These are phyloP conservation scores for Lagenidium giganteum DNA, from an alignment of 352 stramenopile species.

Conservation along the genomic window DNA sequence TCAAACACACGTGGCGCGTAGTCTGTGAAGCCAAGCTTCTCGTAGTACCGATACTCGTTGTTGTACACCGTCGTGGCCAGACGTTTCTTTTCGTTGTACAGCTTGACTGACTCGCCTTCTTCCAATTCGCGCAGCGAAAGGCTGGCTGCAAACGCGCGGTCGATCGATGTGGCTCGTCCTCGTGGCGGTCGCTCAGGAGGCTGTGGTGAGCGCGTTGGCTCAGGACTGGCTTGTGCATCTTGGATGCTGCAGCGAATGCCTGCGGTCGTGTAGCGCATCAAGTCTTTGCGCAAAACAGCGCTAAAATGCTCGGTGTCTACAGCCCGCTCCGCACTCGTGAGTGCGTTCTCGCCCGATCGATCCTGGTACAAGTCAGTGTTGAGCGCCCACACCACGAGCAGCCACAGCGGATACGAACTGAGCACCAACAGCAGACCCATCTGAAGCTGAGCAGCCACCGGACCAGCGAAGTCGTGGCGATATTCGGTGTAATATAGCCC, in stretches of 20 bases:
- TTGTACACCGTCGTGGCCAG: conserved; percentile 71
- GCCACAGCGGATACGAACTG: conserved; percentile 49
- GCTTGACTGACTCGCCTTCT: conserved; percentile 32
- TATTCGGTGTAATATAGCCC: conserved; percentile 61
- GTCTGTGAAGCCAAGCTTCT: conserved; percentile 75
- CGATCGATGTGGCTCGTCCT: no score
- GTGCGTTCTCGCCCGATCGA: conserved; percentile 49
- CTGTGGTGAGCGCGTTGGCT: conserved; percentile 23
- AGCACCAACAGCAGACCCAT: conserved; percentile 50
- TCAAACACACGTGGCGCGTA: conserved; percentile 72
- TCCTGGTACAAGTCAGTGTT: conserved; percentile 74
- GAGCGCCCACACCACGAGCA: conserved; percentile 61
- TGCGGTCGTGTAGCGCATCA: conserved; percentile 76
- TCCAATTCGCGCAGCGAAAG: no score
- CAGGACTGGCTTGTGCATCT: conserved; percentile 31
- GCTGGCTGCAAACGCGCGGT: no score
- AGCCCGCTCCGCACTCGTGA: conserved; percentile 34
- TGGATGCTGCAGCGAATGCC: conserved; percentile 64
- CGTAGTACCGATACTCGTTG: conserved; percentile 64
- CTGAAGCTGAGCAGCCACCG: conserved; percentile 38
- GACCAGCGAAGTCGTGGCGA: conserved; percentile 40
- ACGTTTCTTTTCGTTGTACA: conserved; percentile 72
- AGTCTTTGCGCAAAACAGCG: conserved; percentile 52
- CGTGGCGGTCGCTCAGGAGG: no score
- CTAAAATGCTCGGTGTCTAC: conserved; percentile 61